phyloP scores from a whole-genome alignment of 1,284 basidiomycete species.

The Heterobasidion occidentale region DNA sequence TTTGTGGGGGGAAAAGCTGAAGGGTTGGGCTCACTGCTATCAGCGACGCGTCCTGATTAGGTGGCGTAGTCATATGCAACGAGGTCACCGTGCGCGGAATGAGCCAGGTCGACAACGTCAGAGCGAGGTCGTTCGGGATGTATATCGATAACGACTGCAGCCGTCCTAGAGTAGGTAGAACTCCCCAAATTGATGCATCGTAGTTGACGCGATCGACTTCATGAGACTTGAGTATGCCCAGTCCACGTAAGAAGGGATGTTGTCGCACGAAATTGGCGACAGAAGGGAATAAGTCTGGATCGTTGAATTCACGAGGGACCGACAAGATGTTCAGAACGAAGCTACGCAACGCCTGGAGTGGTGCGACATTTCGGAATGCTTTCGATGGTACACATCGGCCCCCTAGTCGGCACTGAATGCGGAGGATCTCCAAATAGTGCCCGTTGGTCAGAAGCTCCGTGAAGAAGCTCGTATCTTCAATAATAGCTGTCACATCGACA shows the following conservation, averaged over 20 bases:
- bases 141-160: conserved; percentile 49
- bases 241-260: conserved; percentile 40
- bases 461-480: conserved; percentile 42
- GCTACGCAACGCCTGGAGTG: conserved; percentile 54
- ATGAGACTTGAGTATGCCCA: conserved; percentile 41
- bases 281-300: conserved; percentile 58
- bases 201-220: conserved; percentile 46
- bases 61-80: conserved; percentile 28
- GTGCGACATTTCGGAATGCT: conserved; percentile 33
- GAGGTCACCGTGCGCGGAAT: conserved; percentile 50
- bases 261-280: conserved; percentile 58
- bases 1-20: neutral
- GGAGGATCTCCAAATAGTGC: conserved; percentile 53
- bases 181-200: conserved; percentile 61
- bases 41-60: neutral
- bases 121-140: conserved; percentile 54
- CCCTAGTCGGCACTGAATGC: conserved; percentile 44
- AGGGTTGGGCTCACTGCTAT: neutral
- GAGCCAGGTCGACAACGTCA: conserved; percentile 59
- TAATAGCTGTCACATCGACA: conserved; percentile 50
- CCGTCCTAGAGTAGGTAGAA: conserved; percentile 48
- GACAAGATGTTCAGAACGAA: conserved; percentile 47
- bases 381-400: conserved; percentile 31
- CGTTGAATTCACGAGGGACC: conserved; percentile 17
- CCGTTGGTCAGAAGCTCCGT: conserved; percentile 51